These are phyloP conservation scores for Cystofilobasidium ferigula DNA, from an alignment of 768 basidiomycete species.

Conservation along the genomic window DNA sequence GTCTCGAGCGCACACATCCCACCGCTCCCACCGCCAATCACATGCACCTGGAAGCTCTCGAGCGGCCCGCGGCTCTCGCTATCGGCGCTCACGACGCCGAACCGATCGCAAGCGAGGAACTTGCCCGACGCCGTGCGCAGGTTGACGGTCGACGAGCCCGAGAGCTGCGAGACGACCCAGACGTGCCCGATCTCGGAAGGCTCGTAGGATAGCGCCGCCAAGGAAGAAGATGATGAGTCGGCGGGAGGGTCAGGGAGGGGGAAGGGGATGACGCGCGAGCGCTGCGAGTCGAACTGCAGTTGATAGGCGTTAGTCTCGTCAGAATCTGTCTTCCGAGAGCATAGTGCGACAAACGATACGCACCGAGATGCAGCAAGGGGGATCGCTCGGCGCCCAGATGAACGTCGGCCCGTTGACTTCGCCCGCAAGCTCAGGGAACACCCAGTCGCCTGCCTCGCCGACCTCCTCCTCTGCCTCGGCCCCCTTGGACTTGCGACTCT, in stretches of 20 bases:
- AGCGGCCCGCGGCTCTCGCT: slow-evolving; percentile 83
- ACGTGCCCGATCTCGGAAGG: slow-evolving; percentile 79
- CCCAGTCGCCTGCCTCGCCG: slow-evolving; percentile 9
- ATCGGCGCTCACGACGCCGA: slow-evolving; percentile 71
- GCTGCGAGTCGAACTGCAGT: slow-evolving; percentile 19
- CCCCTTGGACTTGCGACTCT: slow-evolving; percentile 5
- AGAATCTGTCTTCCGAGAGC: not conserved
- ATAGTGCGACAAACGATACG: not conserved
- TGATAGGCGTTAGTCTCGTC: not conserved
- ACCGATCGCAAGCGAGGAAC: slow-evolving; percentile 76
- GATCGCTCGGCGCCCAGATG: slow-evolving; percentile 24
- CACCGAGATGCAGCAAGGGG: slow-evolving; percentile 23
- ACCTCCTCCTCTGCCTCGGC: slow-evolving; percentile 12
- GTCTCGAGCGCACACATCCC: slow-evolving; percentile 21
- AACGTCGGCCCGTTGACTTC: slow-evolving; percentile 26
- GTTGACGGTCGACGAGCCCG: slow-evolving; percentile 73
- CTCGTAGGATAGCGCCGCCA: slow-evolving; percentile 27
- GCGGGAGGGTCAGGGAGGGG: slow-evolving; percentile 12
- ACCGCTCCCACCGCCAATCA: slow-evolving; percentile 46
- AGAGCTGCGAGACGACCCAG: slow-evolving; percentile 79
- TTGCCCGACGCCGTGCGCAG: slow-evolving; percentile 67
- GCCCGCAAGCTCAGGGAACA: slow-evolving; percentile 19
- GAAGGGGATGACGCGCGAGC: slow-evolving; percentile 17
- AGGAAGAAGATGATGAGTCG: not conserved
- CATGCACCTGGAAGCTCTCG: slow-evolving; percentile 77